These are phyloP conservation scores for Neofusicoccum sp. DNA, from an alignment of 2,329 filamentous ascomycete species.

Conservation along the genomic window DNA sequence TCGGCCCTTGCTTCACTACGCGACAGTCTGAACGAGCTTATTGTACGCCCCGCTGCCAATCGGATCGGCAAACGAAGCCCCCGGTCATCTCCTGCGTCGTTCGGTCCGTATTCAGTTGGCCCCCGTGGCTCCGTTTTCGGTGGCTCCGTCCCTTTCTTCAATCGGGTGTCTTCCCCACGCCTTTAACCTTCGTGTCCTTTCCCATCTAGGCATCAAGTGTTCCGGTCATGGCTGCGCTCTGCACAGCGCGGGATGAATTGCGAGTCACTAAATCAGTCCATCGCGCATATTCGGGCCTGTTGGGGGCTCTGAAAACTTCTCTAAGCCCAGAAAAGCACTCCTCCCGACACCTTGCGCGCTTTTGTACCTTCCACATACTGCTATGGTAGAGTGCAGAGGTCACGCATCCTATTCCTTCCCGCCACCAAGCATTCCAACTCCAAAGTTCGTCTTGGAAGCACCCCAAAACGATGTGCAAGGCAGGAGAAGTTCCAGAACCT, in stretches of 20 bases:
- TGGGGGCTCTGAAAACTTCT: not conserved
- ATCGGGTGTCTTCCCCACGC: not conserved
- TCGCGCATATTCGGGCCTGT: not conserved
- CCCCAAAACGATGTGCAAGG: too few species aligned
- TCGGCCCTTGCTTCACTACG: not conserved
- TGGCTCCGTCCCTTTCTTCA: not conserved
- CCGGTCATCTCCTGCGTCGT: not conserved
- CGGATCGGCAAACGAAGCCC: not conserved
- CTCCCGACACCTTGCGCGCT: not conserved
- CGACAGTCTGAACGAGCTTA: not conserved
- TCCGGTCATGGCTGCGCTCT: not conserved
- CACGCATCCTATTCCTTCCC: too few species aligned
- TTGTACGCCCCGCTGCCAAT: not conserved
- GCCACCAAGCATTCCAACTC: too few species aligned
- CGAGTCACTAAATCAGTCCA: not conserved
- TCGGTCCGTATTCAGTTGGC: not conserved
- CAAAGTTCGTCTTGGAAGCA: too few species aligned
- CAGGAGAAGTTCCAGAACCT: too few species aligned
- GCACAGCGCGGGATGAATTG: not conserved
- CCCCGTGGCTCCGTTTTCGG: not conserved
- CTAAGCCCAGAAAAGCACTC: not conserved
- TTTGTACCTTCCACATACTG: too few species aligned
- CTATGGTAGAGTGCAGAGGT: too few species aligned
- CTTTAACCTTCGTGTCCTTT: slow-evolving; percentile 1
- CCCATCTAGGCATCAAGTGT: not conserved